Evolutionary conservation across 2,329 filamentous ascomycete species (phyloP).

Genomic region (Pleurostoma richardsiae): DNA sequence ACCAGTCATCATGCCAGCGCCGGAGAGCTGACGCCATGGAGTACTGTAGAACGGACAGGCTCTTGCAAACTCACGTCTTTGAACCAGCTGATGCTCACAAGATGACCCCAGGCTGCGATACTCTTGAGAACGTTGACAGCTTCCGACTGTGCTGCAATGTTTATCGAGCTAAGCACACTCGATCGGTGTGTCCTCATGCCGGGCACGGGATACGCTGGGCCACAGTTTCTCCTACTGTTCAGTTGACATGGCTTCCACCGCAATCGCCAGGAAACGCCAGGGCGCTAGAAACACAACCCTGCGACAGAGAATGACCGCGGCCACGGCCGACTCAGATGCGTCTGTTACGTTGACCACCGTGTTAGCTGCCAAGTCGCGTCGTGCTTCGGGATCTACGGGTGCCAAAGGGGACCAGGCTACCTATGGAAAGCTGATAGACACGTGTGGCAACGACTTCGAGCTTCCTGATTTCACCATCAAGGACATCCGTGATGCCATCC

Average conservation of each 20-base stretch:
- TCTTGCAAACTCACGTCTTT: no score
- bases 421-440: slow-evolving; percentile 74
- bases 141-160: no score
- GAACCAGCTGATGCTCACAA: no score
- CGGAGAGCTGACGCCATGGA: no score
- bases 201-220: no score
- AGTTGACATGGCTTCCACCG: slow-evolving; percentile 41
- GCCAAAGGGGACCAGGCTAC: slow-evolving; percentile 29
- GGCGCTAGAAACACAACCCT: slow-evolving; percentile 39
- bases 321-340: slow-evolving; percentile 33
- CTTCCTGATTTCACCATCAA: slow-evolving; percentile 96
- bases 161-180: no score
- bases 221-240: no score
- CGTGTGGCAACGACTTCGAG: slow-evolving; percentile 91
- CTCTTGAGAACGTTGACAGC: no score
- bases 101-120: no score
- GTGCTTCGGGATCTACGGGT: slow-evolving; percentile 58
- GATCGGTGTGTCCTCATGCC: no score
- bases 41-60: no score
- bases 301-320: slow-evolving; percentile 40
- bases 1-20: no score
- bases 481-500: slow-evolving; percentile 58
- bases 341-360: slow-evolving; percentile 49
- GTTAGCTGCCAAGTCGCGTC: slow-evolving; percentile 56
- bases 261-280: slow-evolving; percentile 32